phyloP scores from a whole-genome alignment of 805 yeast species.

The Schwanniomyces sp. region DNA sequence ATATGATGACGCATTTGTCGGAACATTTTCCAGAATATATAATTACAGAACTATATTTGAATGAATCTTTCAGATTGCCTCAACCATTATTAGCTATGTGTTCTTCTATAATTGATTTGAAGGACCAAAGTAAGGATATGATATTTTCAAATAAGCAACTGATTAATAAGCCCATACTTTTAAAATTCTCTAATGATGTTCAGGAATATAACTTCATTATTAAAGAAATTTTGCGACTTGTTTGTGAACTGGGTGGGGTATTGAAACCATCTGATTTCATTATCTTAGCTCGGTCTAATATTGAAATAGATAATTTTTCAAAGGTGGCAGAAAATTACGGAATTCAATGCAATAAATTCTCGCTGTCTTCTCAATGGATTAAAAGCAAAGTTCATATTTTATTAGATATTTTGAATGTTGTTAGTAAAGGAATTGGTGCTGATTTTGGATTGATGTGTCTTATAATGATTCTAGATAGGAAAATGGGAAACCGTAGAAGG shows the following conservation, averaged over 20 bases:
- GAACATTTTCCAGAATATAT: conserved; percentile 16
- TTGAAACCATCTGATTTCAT: conserved; percentile 51
- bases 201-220: conserved; percentile 47
- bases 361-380: conserved; percentile 54
- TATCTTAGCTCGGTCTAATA: conserved; percentile 53
- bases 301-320: conserved; percentile 41
- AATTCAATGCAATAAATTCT: conserved; percentile 42
- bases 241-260: conserved; percentile 39
- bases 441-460: conserved; percentile 32
- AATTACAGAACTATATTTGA: conserved; percentile 33
- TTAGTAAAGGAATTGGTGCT: conserved; percentile 30
- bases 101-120: conserved; percentile 15
- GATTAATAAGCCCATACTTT: conserved; percentile 23
- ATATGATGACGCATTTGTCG: conserved; percentile 26
- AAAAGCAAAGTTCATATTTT: conserved; percentile 43
- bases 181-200: conserved; percentile 10
- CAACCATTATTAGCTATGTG: conserved; percentile 55
- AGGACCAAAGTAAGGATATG: background rate
- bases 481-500: conserved; percentile 19
- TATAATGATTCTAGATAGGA: conserved; percentile 24
- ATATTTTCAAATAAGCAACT: conserved; percentile 15
- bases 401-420: conserved; percentile 48
- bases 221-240: conserved; percentile 43
- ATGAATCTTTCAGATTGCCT: conserved; percentile 60
- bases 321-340: conserved; percentile 33